Base-by-base conservation (phyloP, 2,329 filamentous ascomycete genomes). In the Teratosphaeria gauchensis region DNA sequence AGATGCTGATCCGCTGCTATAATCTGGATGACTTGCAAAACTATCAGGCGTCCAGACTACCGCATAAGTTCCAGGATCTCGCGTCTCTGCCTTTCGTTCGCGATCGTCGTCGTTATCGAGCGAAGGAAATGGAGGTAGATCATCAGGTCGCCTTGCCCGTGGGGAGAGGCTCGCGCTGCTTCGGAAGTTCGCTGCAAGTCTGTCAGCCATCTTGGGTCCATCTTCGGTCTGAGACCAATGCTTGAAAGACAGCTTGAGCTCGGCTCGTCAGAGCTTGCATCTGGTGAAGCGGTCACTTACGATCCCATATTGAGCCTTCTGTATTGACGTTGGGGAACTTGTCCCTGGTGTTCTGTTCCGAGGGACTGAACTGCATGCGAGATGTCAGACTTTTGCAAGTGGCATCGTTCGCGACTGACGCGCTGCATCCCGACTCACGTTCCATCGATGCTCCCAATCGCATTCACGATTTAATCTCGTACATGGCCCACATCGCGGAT, bases 61-160 rank as follows among this genome's bases (percentile, higher is more conserved):
- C 65, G 79, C 75, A 66, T 79, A 84, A 1, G 80, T 82, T 16
- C 82, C 82, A 1, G 82, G 81, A 35, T 69, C 71, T 42, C 74
- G 74, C 7, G 71, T 71, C 56, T 78, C 75, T 16, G 82, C 82
- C 66, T 84, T 84, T 59, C 73, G 76, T 66, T 84, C 82, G 48
- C 82, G 74, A 31, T 84, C 82, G 63, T 83, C 81, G 61, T 84
- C 82, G 31, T 75, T 82, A 1, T 75, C 79, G 57, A 84, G 74
- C 14, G 72, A 68, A 33, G 77, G 69, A 68, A 84, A 84, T 2
- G 78, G 78, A 21, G 82, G 81, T 12, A 84, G 71, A n/a, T 75
- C 68, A 65, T 83, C 80, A 24, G 72, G 55, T 16, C 56, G 51
- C 16, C 48, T n/a, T n/a, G n/a, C 19, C 5, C 30, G n/a, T 33